Conservation (phyloP, 2,329 filamentous ascomycete genomes). For the Teratosphaeria destructans region DNA sequence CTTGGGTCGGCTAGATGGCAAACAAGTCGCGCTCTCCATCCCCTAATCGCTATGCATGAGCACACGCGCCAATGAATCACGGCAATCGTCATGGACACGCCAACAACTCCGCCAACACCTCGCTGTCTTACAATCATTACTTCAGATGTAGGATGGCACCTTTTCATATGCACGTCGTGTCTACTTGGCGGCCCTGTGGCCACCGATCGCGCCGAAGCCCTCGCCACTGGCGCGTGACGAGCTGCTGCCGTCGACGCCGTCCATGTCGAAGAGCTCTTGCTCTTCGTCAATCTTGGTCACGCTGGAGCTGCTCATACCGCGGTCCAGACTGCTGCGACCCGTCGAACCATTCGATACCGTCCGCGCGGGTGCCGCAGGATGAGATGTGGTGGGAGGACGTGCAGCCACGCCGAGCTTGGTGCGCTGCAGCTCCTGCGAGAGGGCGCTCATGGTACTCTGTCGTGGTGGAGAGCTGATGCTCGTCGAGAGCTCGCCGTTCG, state of each 20-base stretch:
- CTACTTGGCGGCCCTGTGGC: conserved; percentile 1
- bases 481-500: conserved; percentile 28
- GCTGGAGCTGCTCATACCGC: conserved; percentile 18
- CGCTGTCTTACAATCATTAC: conserved; percentile 1
- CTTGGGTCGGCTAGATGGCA: background rate
- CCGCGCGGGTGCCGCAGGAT: conserved; percentile 2
- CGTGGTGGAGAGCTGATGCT: conserved; percentile 44
- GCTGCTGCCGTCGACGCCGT: conserved; percentile 14
- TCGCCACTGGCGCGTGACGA: conserved; percentile 6
- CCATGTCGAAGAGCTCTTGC: conserved; percentile 24
- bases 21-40: background rate
- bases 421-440: conserved; percentile 42
- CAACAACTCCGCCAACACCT: conserved; percentile 5
- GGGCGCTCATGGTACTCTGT: conserved; percentile 50
- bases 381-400: conserved; percentile 11
- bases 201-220: conserved; percentile 11
- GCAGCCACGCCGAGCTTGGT: conserved; percentile 25
- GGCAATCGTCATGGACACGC: background rate
- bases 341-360: conserved; percentile 10
- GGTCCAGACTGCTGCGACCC: conserved; percentile 13
- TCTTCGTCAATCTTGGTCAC: conserved; percentile 22
- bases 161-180: background rate
- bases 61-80: background rate
- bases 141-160: background rate
- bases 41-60: background rate